Conservation (phyloP, 192 early-diverging fungal species). For the Coemansia guatemalensis region DNA sequence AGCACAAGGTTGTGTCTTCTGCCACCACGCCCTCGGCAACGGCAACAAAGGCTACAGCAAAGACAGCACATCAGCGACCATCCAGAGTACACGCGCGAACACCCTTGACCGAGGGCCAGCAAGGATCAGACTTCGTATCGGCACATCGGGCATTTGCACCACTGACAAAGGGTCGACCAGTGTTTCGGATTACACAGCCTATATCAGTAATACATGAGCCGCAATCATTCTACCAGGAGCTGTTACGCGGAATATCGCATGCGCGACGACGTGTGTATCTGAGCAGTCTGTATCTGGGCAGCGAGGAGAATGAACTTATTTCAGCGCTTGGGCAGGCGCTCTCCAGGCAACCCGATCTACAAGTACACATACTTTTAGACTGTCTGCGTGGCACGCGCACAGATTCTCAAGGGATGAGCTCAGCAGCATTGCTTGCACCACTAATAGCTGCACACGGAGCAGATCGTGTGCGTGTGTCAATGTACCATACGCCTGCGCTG, state of each 20-base stretch:
- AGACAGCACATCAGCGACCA: neutral
- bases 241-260: conserved; percentile 60
- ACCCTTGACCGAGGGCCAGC: neutral
- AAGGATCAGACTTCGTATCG: neutral
- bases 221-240: conserved; percentile 53
- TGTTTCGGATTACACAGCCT: conserved; percentile 38
- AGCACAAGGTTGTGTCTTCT: neutral
- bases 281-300: conserved; percentile 89
- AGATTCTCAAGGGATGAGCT: conserved; percentile 52
- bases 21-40: neutral
- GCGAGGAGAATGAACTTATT: conserved; percentile 73
- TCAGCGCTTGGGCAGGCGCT: conserved; percentile 62
- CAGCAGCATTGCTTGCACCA: conserved; percentile 63
- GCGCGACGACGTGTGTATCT: conserved; percentile 78
- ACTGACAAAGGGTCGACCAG: conserved; percentile 34
- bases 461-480: conserved; percentile 62
- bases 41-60: neutral
- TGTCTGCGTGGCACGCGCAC: conserved; percentile 80
- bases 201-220: conserved; percentile 57
- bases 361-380: conserved; percentile 83
- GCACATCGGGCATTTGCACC: conserved; percentile 37
- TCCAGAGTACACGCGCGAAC: neutral
- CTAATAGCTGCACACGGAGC: conserved; percentile 23
- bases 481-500: conserved; percentile 91
- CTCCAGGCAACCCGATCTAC: conserved; percentile 46